phyloP scores from a whole-genome alignment of 305 asterid genomes.

The Withania somnifera region DNA sequence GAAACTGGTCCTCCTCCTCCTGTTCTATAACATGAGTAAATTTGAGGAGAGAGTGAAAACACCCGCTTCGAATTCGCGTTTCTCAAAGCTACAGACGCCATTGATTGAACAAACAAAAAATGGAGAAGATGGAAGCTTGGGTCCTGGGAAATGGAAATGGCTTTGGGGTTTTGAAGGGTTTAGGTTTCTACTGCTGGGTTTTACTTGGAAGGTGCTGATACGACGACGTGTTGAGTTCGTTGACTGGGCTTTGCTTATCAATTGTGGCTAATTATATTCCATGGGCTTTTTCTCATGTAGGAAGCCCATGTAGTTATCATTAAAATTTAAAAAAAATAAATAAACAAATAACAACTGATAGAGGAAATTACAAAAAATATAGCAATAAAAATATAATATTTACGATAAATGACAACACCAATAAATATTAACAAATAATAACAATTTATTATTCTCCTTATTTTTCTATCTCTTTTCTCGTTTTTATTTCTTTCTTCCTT shows the following conservation, averaged over 20 bases:
- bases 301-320: neutral
- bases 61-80: constrained; percentile 49
- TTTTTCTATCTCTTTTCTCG: too few relatives aligned
- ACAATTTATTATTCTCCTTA: too few relatives aligned
- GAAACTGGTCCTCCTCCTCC: constrained; percentile 31
- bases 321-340: too few relatives aligned
- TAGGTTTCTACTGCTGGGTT: neutral
- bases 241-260: neutral
- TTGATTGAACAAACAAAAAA: neutral
- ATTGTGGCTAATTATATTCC: neutral
- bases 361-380: too few relatives aligned
- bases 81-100: constrained; percentile 66
- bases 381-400: too few relatives aligned
- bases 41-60: constrained; percentile 40
- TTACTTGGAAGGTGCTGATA: neutral
- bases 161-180: neutral
- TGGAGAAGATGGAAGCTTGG: neutral
- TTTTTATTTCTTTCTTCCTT: too few relatives aligned
- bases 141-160: too few relatives aligned
- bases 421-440: too few relatives aligned
- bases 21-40: constrained; percentile 51
- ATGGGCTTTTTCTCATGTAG: neutral
- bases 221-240: neutral
- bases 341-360: too few relatives aligned
- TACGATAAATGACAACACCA: too few relatives aligned